Percentiles rank a stretch among this genome's conserved stretches.
Evolutionary conservation across 768 basidiomycete species (phyloP).

Genomic region (Cantharellus anzutake): DNA sequence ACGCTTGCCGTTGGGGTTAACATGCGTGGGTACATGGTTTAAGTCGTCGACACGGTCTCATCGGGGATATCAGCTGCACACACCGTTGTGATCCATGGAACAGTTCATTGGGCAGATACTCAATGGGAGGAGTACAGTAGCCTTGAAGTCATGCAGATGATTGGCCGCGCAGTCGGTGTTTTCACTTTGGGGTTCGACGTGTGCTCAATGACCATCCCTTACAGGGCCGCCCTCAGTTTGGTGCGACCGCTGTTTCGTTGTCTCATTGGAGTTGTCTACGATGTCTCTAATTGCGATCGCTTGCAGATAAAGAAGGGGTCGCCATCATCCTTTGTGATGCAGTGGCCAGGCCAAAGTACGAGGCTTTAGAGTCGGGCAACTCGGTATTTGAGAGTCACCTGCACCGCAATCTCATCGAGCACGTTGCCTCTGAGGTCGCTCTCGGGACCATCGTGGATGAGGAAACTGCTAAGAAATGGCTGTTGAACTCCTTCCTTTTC

Average conservation of each 20-base stretch:
- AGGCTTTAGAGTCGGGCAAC: constrained; percentile 42
- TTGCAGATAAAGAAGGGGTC: constrained; percentile 58
- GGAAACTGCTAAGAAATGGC: constrained; percentile 60
- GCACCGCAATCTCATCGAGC: constrained; percentile 69
- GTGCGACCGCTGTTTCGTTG: constrained; percentile 19
- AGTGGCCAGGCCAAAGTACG: constrained; percentile 53
- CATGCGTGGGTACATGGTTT: constrained; percentile 37
- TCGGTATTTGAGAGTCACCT: constrained; percentile 74
- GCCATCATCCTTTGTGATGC: constrained; percentile 70
- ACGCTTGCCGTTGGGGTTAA: constrained; percentile 95
- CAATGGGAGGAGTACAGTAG: constrained; percentile 69
- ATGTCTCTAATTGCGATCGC: background rate
- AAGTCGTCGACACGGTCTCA: too few species aligned
- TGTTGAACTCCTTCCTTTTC: constrained; percentile 69
- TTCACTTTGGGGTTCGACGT: background rate
- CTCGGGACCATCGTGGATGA: constrained; percentile 62
- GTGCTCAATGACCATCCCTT: background rate
- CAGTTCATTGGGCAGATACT: constrained; percentile 56
- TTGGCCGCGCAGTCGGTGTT: constrained; percentile 65
- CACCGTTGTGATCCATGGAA: constrained; percentile 85
- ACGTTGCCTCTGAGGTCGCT: constrained; percentile 86
- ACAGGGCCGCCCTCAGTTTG: constrained; percentile 82
- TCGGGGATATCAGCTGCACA: constrained; percentile 46
- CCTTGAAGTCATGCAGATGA: constrained; percentile 89
- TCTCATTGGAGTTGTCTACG: background rate